Evolutionary conservation across 2,329 filamentous ascomycete species (phyloP).

Genomic region (Pyricularia sp.): DNA sequence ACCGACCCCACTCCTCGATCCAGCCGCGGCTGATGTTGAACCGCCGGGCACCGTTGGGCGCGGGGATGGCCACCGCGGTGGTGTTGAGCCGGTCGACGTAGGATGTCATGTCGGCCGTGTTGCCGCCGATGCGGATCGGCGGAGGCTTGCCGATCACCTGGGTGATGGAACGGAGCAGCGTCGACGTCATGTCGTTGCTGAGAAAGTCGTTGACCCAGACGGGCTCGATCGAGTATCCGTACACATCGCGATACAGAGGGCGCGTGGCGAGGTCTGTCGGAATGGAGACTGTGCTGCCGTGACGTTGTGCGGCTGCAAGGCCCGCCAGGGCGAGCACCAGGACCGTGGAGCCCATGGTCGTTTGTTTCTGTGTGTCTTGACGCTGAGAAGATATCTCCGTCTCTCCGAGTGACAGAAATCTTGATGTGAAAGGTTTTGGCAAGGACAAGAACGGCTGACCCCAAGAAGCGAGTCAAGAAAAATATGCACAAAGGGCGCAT

Average conservation of each 20-base stretch:
- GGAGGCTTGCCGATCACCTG: neutral
- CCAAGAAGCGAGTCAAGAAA: neutral
- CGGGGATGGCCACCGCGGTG: slow-evolving; percentile 14
- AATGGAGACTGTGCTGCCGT: slow-evolving; percentile 5
- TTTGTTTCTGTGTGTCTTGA: neutral
- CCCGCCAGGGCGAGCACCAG: neutral
- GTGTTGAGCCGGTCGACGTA: slow-evolving; percentile 1
- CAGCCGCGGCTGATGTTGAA: slow-evolving; percentile 12
- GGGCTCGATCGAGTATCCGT: slow-evolving; percentile 4
- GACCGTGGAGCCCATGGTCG: neutral
- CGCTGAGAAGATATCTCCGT: neutral
- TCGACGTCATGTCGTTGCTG: slow-evolving; percentile 1
- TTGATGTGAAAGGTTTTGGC: neutral
- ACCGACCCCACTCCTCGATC: slow-evolving; percentile 5
- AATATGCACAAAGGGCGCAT: neutral
- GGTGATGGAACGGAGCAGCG: neutral
- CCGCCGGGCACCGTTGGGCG: slow-evolving; percentile 7
- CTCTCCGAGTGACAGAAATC: too few species aligned
- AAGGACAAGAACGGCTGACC: neutral
- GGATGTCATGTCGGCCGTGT: slow-evolving; percentile 4
- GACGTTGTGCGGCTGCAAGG: neutral
- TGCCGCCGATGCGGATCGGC: slow-evolving; percentile 7
- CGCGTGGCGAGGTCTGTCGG: slow-evolving; percentile 1
- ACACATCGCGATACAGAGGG: neutral
- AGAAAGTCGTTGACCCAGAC: slow-evolving; percentile 6